Evolutionary conservation across 129 eudicot species (phyloP), one percentile per base, ranked within the genome.

Genomic region (Arctium minus): DNA sequence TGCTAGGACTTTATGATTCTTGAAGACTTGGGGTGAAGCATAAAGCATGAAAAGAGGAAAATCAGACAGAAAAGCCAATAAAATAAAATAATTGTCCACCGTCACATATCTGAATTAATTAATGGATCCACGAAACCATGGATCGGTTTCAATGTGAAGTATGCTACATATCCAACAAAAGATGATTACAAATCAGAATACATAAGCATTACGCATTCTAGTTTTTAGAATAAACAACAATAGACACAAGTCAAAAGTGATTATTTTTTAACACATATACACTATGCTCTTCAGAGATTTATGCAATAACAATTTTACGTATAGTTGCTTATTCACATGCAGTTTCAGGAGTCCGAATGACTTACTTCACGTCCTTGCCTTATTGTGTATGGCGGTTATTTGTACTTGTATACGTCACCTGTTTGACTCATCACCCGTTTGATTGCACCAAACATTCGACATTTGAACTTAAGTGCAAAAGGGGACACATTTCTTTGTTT

Each of bases 311-410:
- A 70, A 48, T 76, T 82, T 27, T 39, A 83, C 39, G 31, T 62
- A 64, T 64, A 71, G 38, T 74, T 64, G 67, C 75, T 74, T 81
- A 81, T 74, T 74, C 80, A 67, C 80, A 42, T 67, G 69, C 76
- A 65, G 53, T 68, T 75, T 75, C 44, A 9, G 75, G 74, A 31
- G 67, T 62, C 64, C 13, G 70, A 42, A 65, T 44, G 29, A 33
- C 80, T 74, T 44, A 10, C 85, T 31, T 39, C 3, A 8, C 68
- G 5, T 27, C 30, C 74, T 73, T 15, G 83, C 44, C 74, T 78
- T 84, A 73, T 84, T 84, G 40, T 72, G 72, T 79, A 62, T 12
- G 60, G 40, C 74, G 40, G 18, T 40, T 79, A 72, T 83, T 39
- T 72, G 79, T 77, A 37, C 37, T 70, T 77, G 82, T 77, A 37